Evolutionary conservation across 2,329 filamentous ascomycete species (phyloP).

Genomic region (Colletotrichum sp.): DNA sequence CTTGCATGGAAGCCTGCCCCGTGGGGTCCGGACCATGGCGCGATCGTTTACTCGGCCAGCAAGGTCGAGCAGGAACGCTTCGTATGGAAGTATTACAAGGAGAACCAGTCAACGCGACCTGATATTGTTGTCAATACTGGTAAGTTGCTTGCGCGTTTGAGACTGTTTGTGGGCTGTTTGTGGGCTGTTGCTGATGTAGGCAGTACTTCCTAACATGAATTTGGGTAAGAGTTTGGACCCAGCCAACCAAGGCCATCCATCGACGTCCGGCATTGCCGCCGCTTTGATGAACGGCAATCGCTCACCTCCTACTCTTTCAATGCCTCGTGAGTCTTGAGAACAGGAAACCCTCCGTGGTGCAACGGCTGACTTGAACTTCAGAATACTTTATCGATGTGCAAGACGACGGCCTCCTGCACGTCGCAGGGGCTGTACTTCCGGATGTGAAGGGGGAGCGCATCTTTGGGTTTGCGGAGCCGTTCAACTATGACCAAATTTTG

Average conservation of each 20-base stretch:
- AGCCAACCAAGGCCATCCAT: constrained; percentile 23
- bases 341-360: background rate
- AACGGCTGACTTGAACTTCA: constrained; percentile 22
- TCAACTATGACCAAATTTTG: constrained; percentile 48
- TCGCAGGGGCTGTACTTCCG: constrained; percentile 53
- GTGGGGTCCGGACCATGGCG: constrained; percentile 30
- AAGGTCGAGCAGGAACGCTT: constrained; percentile 41
- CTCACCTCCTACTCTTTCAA: background rate
- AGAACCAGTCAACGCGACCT: constrained; percentile 28
- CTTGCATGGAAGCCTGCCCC: constrained; percentile 40
- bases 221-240: constrained; percentile 27
- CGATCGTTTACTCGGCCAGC: constrained; percentile 39
- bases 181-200: constrained; percentile 27
- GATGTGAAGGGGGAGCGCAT: constrained; percentile 53
- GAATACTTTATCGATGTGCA: constrained; percentile 51
- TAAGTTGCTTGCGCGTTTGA: background rate
- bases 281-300: constrained; percentile 26
- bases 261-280: constrained; percentile 24
- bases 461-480: constrained; percentile 55
- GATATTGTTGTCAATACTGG: constrained; percentile 11
- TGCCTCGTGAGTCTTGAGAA: background rate
- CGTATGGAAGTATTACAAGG: constrained; percentile 40
- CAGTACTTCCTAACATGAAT: constrained; percentile 32
- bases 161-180: background rate
- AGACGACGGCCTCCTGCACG: constrained; percentile 55